A percentile compares a stretch with the other conserved stretches of the same genome.
These are phyloP conservation scores for Evansstolkia leycettana DNA, from an alignment of 495 filamentous ascomycete species.

Conservation along the genomic window DNA sequence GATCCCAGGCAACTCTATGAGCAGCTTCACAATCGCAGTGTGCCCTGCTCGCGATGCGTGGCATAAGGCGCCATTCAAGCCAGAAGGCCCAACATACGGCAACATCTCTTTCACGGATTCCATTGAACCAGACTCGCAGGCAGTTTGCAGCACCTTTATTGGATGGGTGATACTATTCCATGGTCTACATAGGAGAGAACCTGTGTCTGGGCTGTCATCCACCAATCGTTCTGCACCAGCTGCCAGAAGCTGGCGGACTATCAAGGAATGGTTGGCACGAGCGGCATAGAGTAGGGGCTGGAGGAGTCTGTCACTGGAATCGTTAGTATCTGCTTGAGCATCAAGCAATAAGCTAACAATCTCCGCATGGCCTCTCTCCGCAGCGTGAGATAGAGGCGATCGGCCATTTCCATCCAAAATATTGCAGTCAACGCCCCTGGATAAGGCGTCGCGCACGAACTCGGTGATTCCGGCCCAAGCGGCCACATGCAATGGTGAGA, in stretches of 20 bases:
- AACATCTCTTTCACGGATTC: background rate
- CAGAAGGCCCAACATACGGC: too few relatives aligned
- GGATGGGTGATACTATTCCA: too few relatives aligned
- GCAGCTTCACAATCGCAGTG: background rate
- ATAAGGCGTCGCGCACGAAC: conserved; percentile 2
- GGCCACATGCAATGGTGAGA: conserved; percentile 3
- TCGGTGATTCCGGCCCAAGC: conserved; percentile 2
- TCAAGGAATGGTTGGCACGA: too few relatives aligned
- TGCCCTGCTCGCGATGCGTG: background rate
- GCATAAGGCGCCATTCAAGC: background rate
- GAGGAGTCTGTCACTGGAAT: background rate
- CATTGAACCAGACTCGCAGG: background rate
- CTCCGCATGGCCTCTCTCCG: conserved; percentile 4
- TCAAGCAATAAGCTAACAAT: conserved; percentile 8
- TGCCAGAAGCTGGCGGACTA: too few relatives aligned
- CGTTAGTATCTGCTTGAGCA: background rate
- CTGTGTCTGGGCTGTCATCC: too few relatives aligned
- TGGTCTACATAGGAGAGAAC: too few relatives aligned
- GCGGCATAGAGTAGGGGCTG: too few relatives aligned
- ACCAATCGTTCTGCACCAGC: too few relatives aligned
- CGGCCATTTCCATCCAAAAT: background rate
- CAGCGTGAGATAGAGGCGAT: conserved; percentile 11
- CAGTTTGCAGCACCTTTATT: too few relatives aligned
- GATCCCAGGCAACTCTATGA: background rate
- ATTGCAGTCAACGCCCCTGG: conserved; percentile 2